These are phyloP conservation scores for Antitrichia curtipendula DNA, from an alignment of 225 moss, liverwort and hornwort genomes.

Conservation along the genomic window DNA sequence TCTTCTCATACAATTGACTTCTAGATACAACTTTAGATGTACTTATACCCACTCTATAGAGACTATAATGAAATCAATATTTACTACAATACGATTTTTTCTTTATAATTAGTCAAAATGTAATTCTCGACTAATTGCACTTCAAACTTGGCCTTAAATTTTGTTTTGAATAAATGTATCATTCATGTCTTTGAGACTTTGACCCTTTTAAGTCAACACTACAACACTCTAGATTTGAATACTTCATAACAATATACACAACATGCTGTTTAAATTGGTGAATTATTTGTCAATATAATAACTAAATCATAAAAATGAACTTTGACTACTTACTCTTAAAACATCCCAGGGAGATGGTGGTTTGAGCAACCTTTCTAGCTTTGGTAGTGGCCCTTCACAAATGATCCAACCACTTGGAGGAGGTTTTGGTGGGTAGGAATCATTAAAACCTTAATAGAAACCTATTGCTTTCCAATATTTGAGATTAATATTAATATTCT, in stretches of 20 bases:
- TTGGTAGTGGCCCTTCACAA: slow-evolving; percentile 70
- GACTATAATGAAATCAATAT: neutral
- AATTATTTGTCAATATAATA: neutral
- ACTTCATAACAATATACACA: neutral
- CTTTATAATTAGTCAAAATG: neutral
- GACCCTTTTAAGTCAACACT: neutral
- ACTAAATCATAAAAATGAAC: neutral
- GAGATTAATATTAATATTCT: neutral
- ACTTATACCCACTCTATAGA: neutral
- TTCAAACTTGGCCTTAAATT: neutral
- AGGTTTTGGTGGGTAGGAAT: slow-evolving; percentile 72
- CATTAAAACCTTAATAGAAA: too few species aligned
- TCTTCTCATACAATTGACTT: neutral
- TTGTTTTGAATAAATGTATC: neutral
- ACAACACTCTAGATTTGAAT: neutral
- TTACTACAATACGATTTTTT: neutral
- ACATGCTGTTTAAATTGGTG: neutral
- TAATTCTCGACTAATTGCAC: neutral
- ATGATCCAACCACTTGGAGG: slow-evolving; percentile 53
- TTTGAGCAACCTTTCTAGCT: slow-evolving; percentile 60
- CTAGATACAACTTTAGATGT: neutral
- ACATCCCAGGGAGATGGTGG: slow-evolving; percentile 62
- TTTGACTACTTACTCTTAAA: neutral
- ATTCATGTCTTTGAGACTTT: neutral
- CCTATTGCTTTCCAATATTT: neutral